phyloP scores from a whole-genome alignment of 768 basidiomycete genomes.

The Suillus plorans region DNA sequence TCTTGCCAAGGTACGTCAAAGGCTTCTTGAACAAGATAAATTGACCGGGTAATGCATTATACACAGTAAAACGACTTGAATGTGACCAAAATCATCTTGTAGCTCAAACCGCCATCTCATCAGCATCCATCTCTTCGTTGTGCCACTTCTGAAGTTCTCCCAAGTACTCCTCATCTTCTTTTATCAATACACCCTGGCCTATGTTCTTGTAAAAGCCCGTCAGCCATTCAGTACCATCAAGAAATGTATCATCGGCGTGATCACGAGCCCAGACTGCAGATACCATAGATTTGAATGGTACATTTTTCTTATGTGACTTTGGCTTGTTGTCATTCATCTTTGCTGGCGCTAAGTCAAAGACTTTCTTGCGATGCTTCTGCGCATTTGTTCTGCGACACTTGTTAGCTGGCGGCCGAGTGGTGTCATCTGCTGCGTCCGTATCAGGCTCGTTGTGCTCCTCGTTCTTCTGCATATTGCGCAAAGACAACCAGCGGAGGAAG shows the following conservation, averaged over 20 bases:
- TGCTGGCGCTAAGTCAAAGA: not conserved
- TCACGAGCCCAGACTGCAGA: not conserved
- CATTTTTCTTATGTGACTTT: not conserved
- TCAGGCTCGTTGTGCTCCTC: not conserved
- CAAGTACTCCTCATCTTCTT: not conserved
- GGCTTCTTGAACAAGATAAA: not conserved
- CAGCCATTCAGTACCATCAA: not conserved
- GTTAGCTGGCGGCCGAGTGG: not conserved
- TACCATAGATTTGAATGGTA: not conserved
- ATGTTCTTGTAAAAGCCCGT: not conserved
- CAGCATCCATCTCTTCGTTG: not conserved
- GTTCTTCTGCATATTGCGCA: not conserved
- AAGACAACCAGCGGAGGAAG: no score
- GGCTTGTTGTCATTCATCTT: not conserved
- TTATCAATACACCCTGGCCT: not conserved
- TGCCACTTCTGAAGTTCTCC: not conserved
- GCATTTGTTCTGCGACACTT: not conserved
- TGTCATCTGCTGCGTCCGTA: not conserved
- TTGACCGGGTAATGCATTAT: not conserved
- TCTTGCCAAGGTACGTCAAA: constrained; percentile 6
- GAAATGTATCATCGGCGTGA: not conserved
- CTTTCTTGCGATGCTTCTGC: not conserved
- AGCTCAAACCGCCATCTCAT: not conserved
- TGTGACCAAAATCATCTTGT: no score
- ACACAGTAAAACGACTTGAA: not conserved